Percentiles rank a stretch among this genome's conserved stretches.
Evolutionary conservation across 345 rosid species (phyloP).

Genomic region (Lagerstroemia speciosa): DNA sequence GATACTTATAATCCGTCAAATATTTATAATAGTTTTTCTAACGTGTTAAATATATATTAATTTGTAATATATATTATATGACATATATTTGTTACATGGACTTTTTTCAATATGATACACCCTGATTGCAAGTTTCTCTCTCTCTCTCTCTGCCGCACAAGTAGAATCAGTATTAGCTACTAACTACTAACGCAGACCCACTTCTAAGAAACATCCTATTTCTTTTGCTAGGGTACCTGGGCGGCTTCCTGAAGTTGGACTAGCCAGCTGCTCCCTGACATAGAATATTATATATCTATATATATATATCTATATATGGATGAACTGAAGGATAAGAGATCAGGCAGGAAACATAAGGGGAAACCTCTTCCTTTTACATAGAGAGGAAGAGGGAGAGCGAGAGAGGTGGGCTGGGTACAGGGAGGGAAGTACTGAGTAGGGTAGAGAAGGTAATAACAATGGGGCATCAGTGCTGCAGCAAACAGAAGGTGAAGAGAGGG

Average conservation of each 20-base stretch:
- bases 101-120: no score
- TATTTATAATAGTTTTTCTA: no score
- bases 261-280: not conserved
- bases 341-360: not conserved
- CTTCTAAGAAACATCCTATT: constrained; percentile 1
- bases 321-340: not conserved
- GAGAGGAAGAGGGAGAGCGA: not conserved
- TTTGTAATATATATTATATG: no score
- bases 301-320: not conserved
- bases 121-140: not conserved
- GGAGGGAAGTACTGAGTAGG: not conserved
- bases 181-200: not conserved
- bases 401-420: no score
- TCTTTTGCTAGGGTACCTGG: no score
- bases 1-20: no score
- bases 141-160: constrained; percentile 1
- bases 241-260: not conserved
- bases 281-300: not conserved
- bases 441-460: constrained; percentile 12
- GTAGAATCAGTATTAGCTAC: not conserved
- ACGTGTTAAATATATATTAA: no score
- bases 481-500: constrained; percentile 63
- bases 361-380: not conserved
- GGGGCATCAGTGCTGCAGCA: constrained; percentile 57
- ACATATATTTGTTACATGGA: no score